phyloP scores from a whole-genome alignment of 2,329 filamentous ascomycete genomes.

The Nemania diffusa region DNA sequence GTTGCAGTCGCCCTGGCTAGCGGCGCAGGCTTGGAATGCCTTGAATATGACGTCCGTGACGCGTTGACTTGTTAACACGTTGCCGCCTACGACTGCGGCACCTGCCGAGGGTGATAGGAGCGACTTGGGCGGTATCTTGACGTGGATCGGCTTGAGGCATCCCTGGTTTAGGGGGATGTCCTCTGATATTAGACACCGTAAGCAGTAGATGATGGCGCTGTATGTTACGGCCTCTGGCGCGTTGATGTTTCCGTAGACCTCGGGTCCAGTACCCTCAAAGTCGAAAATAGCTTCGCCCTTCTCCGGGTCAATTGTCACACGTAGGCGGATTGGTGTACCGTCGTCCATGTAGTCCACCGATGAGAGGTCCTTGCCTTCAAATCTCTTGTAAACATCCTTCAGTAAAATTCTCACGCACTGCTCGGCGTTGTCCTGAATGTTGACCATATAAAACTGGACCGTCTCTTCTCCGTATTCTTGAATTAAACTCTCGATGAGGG shows the following conservation, averaged over 20 bases:
- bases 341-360: conserved; percentile 84
- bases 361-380: conserved; percentile 73
- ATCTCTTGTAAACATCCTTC: conserved; percentile 73
- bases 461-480: conserved; percentile 78
- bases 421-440: conserved; percentile 80
- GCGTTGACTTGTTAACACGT: conserved; percentile 78
- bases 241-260: conserved; percentile 80
- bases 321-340: conserved; percentile 76
- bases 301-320: conserved; percentile 74
- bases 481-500: conserved; percentile 75
- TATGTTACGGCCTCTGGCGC: conserved; percentile 81
- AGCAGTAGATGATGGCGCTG: conserved; percentile 81
- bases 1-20: conserved; percentile 79
- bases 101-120: conserved; percentile 77
- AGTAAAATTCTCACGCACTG: conserved; percentile 74
- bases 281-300: conserved; percentile 81
- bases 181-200: conserved; percentile 77
- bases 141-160: conserved; percentile 76
- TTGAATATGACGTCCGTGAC: conserved; percentile 82
- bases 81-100: conserved; percentile 80
- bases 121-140: conserved; percentile 73
- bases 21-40: conserved; percentile 78
- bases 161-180: conserved; percentile 84
- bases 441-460: conserved; percentile 81
- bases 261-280: conserved; percentile 77